Percentiles rank a stretch among this genome's conserved stretches.
These are phyloP conservation scores for Chaetomium fimeti DNA, from an alignment of 495 filamentous ascomycete genomes.

Conservation along the genomic window DNA sequence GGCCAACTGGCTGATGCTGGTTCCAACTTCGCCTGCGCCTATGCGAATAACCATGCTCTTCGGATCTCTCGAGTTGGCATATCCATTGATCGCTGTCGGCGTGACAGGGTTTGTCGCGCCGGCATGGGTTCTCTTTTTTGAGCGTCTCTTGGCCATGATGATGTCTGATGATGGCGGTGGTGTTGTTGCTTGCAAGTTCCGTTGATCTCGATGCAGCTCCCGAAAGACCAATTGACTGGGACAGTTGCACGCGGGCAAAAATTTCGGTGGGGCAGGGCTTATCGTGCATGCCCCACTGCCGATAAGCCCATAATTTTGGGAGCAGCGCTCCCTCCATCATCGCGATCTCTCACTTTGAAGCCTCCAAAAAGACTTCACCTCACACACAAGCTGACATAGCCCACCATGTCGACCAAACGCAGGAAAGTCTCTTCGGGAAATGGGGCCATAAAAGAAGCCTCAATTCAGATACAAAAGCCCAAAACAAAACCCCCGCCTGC, in stretches of 20 bases:
- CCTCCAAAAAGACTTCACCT: background rate
- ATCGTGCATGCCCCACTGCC: constrained; percentile 32
- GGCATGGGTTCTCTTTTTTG: constrained; percentile 86
- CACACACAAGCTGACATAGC: background rate
- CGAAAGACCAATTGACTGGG: constrained; percentile 10
- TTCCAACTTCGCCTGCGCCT: constrained; percentile 88
- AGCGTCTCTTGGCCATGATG: constrained; percentile 74
- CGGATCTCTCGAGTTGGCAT: constrained; percentile 59
- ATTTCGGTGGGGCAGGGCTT: constrained; percentile 36
- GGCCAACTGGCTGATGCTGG: constrained; percentile 86
- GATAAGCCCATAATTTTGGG: constrained; percentile 32
- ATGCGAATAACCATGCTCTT: constrained; percentile 99
- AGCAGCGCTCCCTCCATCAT: background rate
- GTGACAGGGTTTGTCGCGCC: constrained; percentile 60
- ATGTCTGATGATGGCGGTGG: constrained; percentile 18
- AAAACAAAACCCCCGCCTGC: constrained; percentile 4
- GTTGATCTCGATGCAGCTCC: constrained; percentile 14
- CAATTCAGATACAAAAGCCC: constrained; percentile 13
- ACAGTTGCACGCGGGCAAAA: constrained; percentile 24
- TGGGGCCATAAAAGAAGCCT: constrained; percentile 9
- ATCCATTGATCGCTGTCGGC: constrained; percentile 38
- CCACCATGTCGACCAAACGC: constrained; percentile 33
- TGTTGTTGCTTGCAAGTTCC: constrained; percentile 18
- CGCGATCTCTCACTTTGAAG: constrained; percentile 9
- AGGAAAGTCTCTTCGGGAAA: constrained; percentile 29